These are phyloP conservation scores for Exophiala dermatitidis DNA, from an alignment of 2,329 filamentous ascomycete genomes.

Conservation along the genomic window DNA sequence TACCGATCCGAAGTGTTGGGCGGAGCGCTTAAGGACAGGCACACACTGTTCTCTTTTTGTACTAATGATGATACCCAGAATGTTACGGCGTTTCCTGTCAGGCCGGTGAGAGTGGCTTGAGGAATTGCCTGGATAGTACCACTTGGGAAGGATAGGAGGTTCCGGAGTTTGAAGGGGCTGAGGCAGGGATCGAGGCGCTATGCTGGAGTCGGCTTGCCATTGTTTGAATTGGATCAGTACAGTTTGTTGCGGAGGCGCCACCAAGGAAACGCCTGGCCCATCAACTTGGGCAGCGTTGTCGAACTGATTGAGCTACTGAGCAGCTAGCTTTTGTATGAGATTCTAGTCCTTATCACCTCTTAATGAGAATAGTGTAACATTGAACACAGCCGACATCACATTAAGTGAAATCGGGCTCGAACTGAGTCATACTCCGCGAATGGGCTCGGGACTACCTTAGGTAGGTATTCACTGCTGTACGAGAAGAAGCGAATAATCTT, in stretches of 20 bases:
- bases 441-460: too few relatives aligned
- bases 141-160: not conserved
- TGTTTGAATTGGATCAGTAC: not conserved
- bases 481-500: too few relatives aligned
- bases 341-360: too few relatives aligned
- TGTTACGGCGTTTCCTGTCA: conserved; percentile 14
- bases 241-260: conserved; percentile 1
- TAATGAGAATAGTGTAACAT: too few relatives aligned
- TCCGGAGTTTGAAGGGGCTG: not conserved
- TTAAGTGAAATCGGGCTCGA: too few relatives aligned
- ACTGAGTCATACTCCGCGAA: too few relatives aligned
- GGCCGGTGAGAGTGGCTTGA: conserved; percentile 21
- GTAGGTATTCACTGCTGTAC: too few relatives aligned
- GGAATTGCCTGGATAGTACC: conserved; percentile 6
- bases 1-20: not conserved
- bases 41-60: conserved; percentile 6
- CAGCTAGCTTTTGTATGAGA: too few relatives aligned
- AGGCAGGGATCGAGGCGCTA: not conserved
- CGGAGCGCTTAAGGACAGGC: not conserved
- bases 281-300: too few relatives aligned
- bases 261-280: too few relatives aligned
- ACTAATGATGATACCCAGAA: conserved; percentile 24
- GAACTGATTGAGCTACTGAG: too few relatives aligned
- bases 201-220: not conserved
- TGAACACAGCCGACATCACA: too few relatives aligned